Conservation (phyloP, 2,329 filamentous ascomycete species). For the Aspergillus latus region DNA sequence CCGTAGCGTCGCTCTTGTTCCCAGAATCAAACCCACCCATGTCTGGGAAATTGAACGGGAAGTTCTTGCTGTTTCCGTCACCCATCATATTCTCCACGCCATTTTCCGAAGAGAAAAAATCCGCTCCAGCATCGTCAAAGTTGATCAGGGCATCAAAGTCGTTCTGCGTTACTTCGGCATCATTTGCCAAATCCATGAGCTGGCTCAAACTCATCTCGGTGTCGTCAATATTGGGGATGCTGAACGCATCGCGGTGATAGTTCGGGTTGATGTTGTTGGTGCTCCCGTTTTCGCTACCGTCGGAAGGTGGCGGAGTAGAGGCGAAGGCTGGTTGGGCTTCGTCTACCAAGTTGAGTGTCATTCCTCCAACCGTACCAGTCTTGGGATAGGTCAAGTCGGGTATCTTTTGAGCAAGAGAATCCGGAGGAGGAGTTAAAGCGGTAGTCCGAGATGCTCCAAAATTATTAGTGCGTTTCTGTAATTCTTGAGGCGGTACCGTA, state of each 20-base stretch:
- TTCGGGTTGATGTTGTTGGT: slow-evolving; percentile 39
- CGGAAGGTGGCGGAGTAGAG: slow-evolving; percentile 44
- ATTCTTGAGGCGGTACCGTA: slow-evolving; percentile 45
- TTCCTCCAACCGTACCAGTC: slow-evolving; percentile 18
- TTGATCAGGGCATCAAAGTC: slow-evolving; percentile 50
- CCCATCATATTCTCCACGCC: not conserved
- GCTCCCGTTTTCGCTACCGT: slow-evolving; percentile 45
- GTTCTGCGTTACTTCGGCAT: slow-evolving; percentile 46
- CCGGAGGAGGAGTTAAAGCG: slow-evolving; percentile 43
- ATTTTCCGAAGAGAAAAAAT: slow-evolving; percentile 37
- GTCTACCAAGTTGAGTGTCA: slow-evolving; percentile 22
- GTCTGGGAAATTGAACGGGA: slow-evolving; percentile 20
- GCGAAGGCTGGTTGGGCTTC: slow-evolving; percentile 33
- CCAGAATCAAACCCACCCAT: slow-evolving; percentile 19
- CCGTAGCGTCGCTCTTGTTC: slow-evolving; percentile 14
- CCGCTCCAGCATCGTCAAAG: slow-evolving; percentile 43
- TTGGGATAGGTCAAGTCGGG: slow-evolving; percentile 40
- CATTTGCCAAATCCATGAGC: slow-evolving; percentile 46
- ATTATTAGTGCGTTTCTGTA: slow-evolving; percentile 23
- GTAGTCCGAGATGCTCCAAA: slow-evolving; percentile 29
- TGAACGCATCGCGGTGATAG: slow-evolving; percentile 29
- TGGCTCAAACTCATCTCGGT: slow-evolving; percentile 41
- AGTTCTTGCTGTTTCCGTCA: slow-evolving; percentile 15
- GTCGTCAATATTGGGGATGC: slow-evolving; percentile 30
- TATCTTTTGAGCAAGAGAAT: slow-evolving; percentile 41